These are phyloP conservation scores for Orbilia oligospora DNA, from an alignment of 2,329 filamentous ascomycete species.

Conservation along the genomic window DNA sequence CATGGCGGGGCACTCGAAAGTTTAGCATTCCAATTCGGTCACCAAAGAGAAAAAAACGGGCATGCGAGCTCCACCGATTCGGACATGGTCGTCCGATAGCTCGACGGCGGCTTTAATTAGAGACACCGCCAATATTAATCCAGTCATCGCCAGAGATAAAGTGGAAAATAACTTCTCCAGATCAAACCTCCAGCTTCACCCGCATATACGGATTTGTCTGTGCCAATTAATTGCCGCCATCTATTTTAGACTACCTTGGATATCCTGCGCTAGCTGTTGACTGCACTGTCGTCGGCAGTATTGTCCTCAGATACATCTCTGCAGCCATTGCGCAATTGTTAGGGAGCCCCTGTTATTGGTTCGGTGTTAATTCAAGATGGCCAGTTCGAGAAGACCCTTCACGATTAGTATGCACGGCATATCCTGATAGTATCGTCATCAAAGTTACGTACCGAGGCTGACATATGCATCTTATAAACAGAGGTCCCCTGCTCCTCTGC, in stretches of 20 bases:
- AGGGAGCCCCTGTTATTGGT: conserved; percentile 31
- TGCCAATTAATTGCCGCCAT: conserved; percentile 18
- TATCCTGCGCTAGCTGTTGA: not conserved
- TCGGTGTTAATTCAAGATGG: conserved; percentile 29
- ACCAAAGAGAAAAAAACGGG: conserved; percentile 18
- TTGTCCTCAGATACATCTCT: conserved; percentile 11
- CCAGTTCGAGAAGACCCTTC: conserved; percentile 29
- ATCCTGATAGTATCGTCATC: not conserved
- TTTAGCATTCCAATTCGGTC: conserved; percentile 19
- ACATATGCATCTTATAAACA: conserved; percentile 68
- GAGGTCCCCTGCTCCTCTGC: conserved; percentile 93
- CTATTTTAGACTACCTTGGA: not conserved
- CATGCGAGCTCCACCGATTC: conserved; percentile 60
- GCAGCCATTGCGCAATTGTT: conserved; percentile 43
- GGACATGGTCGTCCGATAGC: conserved; percentile 41
- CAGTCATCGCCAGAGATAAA: conserved; percentile 18
- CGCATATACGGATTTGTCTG: not conserved
- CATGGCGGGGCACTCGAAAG: conserved; percentile 44
- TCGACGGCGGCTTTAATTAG: not conserved
- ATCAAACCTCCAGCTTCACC: conserved; percentile 20
- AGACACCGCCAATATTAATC: not conserved
- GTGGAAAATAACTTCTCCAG: conserved; percentile 2
- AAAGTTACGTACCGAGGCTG: conserved; percentile 2
- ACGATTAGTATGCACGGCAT: conserved; percentile 50
- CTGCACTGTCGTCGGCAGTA: conserved; percentile 1